Evolutionary conservation across 345 rosid genomes (phyloP), one percentile per base, ranked within the genome.

Genomic region (Raphanus sativus): DNA sequence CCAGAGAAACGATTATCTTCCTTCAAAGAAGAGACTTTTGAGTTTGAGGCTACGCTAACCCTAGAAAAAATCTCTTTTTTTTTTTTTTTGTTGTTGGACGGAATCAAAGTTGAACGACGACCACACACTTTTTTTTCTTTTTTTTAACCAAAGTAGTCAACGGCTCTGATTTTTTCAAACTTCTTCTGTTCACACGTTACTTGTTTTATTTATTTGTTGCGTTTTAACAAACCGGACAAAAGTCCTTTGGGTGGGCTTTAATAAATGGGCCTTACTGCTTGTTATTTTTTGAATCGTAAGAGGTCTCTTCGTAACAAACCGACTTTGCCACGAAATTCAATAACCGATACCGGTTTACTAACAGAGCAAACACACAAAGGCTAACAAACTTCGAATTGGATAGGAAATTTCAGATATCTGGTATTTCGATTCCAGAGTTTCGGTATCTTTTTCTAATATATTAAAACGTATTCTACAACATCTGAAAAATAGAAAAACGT

Each of bases 281-380:
- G 2, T 15, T 50, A 50, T n/a, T 48, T 6, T 62, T 42, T 61
- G 15, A 1, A 6, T 60, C 64, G 64, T 38, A 30, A 58, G 42
- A 28, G 5, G 67, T 25, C 13, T 73, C 21, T 21, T 56, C 12
- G 17, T 28, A 28, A 28, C 54, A 45, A 45, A 45, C 54, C 54
- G n/a, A 48, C 8, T 50, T 50, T n/a, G 8, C 56, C 6, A 50
- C 8, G 0, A 50, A 50, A 50, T 50, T 15, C 56, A 50, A 50
- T 50, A 15, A 50, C 61, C 62, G 72, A 62, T 56, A 63, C 40
- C n/a, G 71, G 80, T 76, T 62, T 52, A 52, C 54, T 9, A 61
- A 61, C 66, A 65, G 3, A 15, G 12, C 15, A 32, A 32, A 32
- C 21, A 32, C 36, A 1, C 9, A 48, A 45, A 30, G 12, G n/a